These are phyloP conservation scores for Tolypocladium amazonense DNA, from an alignment of 2,329 filamentous ascomycete species.

Conservation along the genomic window DNA sequence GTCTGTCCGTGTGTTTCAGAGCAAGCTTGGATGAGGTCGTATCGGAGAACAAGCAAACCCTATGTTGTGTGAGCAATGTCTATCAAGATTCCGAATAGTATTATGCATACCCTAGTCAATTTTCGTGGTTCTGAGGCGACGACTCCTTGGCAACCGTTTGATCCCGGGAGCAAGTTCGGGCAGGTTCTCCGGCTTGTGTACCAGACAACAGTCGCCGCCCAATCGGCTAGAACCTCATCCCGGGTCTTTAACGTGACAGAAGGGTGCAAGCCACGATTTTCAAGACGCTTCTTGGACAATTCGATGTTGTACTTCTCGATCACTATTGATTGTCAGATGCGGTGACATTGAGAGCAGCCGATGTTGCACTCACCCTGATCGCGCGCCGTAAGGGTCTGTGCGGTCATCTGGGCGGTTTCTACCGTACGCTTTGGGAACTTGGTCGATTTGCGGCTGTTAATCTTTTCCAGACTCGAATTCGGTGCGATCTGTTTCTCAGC, in stretches of 20 bases:
- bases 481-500: background rate
- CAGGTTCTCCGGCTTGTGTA: background rate
- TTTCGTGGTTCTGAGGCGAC: slow-evolving; percentile 1
- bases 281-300: slow-evolving; percentile 5
- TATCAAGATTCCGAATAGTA: background rate
- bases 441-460: background rate
- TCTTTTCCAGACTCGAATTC: background rate
- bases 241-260: slow-evolving; percentile 6
- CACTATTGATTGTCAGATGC: background rate
- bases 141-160: background rate
- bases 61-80: background rate
- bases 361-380: background rate
- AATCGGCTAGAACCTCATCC: slow-evolving; percentile 1
- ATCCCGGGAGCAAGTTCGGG: background rate
- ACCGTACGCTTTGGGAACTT: background rate
- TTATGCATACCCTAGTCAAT: slow-evolving; percentile 3
- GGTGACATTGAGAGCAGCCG: background rate
- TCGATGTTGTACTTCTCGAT: slow-evolving; percentile 6
- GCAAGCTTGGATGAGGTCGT: background rate
- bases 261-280: slow-evolving; percentile 7
- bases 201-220: background rate
- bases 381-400: background rate
- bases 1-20: background rate
- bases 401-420: background rate
- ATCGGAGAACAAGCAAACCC: slow-evolving; percentile 6